Evolutionary conservation across 768 basidiomycete genomes (phyloP).

Genomic region (Amanita jacksonii): DNA sequence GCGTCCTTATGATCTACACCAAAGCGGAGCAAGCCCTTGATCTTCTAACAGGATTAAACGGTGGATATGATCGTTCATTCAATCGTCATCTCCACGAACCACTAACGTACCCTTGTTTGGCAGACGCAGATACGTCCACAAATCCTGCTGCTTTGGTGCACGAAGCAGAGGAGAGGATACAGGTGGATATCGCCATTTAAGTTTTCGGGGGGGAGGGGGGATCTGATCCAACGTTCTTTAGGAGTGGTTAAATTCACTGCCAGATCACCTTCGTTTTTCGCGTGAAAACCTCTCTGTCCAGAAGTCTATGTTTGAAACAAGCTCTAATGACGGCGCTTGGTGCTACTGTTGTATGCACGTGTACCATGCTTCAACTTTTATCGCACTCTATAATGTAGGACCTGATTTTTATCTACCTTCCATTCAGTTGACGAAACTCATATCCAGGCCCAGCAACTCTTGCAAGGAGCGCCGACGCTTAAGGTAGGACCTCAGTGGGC

Average conservation of each 20-base stretch:
- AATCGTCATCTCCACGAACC: conserved; percentile 1
- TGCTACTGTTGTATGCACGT: conserved; percentile 71
- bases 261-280: conserved; percentile 61
- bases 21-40: conserved; percentile 50
- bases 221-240: conserved; percentile 15
- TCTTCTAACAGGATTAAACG: conserved; percentile 34
- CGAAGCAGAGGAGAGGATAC: conserved; percentile 3
- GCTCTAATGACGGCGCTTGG: conserved; percentile 73
- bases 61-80: conserved; percentile 11
- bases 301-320: conserved; percentile 70
- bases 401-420: conserved; percentile 9
- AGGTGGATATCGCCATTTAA: conserved; percentile 3
- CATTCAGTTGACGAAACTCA: not conserved
- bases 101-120: not conserved
- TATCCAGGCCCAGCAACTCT: conserved; percentile 29
- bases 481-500: conserved; percentile 35
- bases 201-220: not conserved
- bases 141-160: conserved; percentile 1
- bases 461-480: conserved; percentile 19
- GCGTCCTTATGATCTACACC: conserved; percentile 54
- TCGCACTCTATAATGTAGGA: conserved; percentile 57
- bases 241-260: conserved; percentile 62
- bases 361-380: conserved; percentile 56
- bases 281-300: conserved; percentile 62
- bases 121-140: conserved; percentile 1